A percentile compares a stretch with the other conserved stretches of the same genome.
phyloP scores from a whole-genome alignment of 257 asterid genomes.

The Mentha longifolia region DNA sequence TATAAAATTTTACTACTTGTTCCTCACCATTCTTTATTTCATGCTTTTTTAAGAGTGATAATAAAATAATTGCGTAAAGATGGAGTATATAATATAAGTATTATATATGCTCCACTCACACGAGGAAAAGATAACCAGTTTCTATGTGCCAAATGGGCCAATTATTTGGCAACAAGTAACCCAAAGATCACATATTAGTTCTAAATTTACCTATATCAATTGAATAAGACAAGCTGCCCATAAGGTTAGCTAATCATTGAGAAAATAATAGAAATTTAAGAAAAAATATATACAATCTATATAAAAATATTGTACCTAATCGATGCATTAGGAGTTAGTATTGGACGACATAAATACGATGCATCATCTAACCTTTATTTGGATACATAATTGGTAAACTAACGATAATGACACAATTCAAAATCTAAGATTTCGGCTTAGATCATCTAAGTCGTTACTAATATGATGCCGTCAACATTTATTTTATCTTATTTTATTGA shows the following conservation, averaged over 20 bases:
- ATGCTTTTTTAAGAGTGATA: background rate
- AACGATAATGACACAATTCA: conserved; percentile 27
- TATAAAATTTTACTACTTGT: background rate
- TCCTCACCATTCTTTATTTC: background rate
- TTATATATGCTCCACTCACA: background rate
- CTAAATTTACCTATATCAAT: no score
- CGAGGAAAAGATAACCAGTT: background rate
- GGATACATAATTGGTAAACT: background rate
- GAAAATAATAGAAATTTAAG: background rate
- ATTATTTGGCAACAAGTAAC: background rate
- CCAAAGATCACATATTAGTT: background rate
- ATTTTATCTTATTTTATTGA: no score
- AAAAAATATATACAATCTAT: background rate
- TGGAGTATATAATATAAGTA: no score
- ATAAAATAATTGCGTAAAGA: background rate
- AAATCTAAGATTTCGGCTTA: conserved; percentile 31
- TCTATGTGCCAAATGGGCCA: conserved; percentile 35
- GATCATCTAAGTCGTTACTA: conserved; percentile 16
- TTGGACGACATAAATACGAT: conserved; percentile 38
- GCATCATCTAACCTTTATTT: conserved; percentile 24
- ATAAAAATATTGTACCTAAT: conserved; percentile 18
- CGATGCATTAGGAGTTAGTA: conserved; percentile 4
- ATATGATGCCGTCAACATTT: background rate
- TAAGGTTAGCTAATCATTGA: conserved; percentile 20
- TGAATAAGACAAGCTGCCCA: background rate